phyloP scores from a whole-genome alignment of 1,139 yeast genomes.

The Eremothecium sinecaudum region DNA sequence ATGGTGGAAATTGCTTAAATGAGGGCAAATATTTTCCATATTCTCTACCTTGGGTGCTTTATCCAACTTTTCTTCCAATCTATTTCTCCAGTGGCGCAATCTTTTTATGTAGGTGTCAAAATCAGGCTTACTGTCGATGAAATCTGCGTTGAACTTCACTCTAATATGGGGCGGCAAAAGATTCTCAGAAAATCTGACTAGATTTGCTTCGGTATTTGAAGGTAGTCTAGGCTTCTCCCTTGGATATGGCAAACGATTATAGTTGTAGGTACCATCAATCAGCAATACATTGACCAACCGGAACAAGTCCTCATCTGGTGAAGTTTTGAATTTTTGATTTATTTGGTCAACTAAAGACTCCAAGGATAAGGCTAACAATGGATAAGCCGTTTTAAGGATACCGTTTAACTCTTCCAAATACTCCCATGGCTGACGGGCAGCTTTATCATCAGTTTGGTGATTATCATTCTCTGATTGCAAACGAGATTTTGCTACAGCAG shows the following conservation, averaged over 20 bases:
- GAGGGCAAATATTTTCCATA: constrained; percentile 87
- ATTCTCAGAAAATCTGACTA: constrained; percentile 85
- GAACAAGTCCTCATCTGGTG: constrained; percentile 94
- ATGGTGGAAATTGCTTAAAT: constrained; percentile 91
- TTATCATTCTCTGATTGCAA: constrained; percentile 10
- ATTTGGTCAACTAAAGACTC: constrained; percentile 95
- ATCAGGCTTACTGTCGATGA: constrained; percentile 80
- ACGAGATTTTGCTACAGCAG: constrained; percentile 34
- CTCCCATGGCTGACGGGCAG: constrained; percentile 75
- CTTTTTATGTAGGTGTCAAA: constrained; percentile 78
- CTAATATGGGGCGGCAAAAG: constrained; percentile 84
- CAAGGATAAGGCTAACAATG: constrained; percentile 79
- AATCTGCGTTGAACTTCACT: constrained; percentile 86
- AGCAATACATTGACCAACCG: constrained; percentile 83
- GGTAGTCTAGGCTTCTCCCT: constrained; percentile 84
- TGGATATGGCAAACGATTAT: constrained; percentile 77
- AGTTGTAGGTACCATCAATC: constrained; percentile 86
- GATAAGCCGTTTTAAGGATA: constrained; percentile 90
- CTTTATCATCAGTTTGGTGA: constrained; percentile 11
- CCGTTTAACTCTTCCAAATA: constrained; percentile 94
- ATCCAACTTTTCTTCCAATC: constrained; percentile 85
- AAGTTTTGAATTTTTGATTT: constrained; percentile 85
- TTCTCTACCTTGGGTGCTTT: constrained; percentile 63
- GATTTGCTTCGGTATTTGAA: constrained; percentile 82
- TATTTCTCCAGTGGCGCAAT: constrained; percentile 84